These are phyloP conservation scores for Yamadazyma atlantica DNA, from an alignment of 1,139 yeast species.

Conservation along the genomic window DNA sequence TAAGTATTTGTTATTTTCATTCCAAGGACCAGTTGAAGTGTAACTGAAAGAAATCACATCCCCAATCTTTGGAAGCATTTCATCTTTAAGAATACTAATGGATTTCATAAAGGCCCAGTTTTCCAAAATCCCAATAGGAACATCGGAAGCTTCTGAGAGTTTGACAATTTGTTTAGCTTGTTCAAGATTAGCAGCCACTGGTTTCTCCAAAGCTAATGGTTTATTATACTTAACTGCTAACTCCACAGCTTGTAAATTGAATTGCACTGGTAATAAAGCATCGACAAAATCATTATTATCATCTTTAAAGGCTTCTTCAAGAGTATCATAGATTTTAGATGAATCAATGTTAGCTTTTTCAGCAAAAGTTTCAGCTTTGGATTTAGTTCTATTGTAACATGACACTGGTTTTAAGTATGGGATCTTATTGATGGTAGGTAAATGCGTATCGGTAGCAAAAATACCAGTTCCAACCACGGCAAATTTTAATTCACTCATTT, in stretches of 20 bases:
- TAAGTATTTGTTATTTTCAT: slow-evolving; percentile 61
- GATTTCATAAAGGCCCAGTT: slow-evolving; percentile 77
- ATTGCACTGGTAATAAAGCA: slow-evolving; percentile 83
- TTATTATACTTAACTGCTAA: slow-evolving; percentile 69
- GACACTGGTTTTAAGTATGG: slow-evolving; percentile 42
- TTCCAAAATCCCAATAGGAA: slow-evolving; percentile 78
- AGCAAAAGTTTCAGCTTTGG: slow-evolving; percentile 84
- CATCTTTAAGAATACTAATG: slow-evolving; percentile 48
- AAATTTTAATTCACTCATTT: slow-evolving; percentile 24
- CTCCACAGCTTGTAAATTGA: slow-evolving; percentile 64
- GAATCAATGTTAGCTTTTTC: slow-evolving; percentile 51
- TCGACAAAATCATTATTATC: slow-evolving; percentile 71
- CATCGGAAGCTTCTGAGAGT: slow-evolving; percentile 52
- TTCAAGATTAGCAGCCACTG: slow-evolving; percentile 79
- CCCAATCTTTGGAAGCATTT: slow-evolving; percentile 69
- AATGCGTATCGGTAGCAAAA: slow-evolving; percentile 80
- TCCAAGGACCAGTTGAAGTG: slow-evolving; percentile 80
- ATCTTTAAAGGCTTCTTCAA: slow-evolving; percentile 67
- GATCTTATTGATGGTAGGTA: slow-evolving; percentile 63
- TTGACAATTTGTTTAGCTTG: slow-evolving; percentile 81
- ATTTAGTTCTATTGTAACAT: slow-evolving; percentile 77
- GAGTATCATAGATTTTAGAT: slow-evolving; percentile 56
- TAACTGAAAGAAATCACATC: slow-evolving; percentile 73
- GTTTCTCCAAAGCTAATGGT: slow-evolving; percentile 83
- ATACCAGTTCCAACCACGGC: slow-evolving; percentile 92